Evolutionary conservation across 2,329 filamentous ascomycete species (phyloP).

Genomic region (Knoxdaviesia capensis): DNA sequence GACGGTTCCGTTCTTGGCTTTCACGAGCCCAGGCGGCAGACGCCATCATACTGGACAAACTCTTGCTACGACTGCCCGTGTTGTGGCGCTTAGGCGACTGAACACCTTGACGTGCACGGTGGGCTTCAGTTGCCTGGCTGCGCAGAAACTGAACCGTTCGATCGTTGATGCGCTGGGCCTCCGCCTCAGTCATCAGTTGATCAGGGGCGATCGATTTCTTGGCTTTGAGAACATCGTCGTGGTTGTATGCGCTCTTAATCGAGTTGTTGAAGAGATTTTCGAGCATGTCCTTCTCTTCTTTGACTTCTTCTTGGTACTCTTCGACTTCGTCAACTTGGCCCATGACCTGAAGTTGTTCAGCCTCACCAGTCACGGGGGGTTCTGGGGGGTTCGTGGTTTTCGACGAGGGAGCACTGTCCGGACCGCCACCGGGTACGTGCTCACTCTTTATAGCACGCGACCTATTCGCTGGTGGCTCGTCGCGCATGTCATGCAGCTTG

Average conservation of each 20-base stretch:
- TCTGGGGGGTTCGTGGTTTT: neutral
- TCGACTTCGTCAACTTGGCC: slow-evolving; percentile 38
- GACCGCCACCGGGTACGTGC: too few relatives aligned
- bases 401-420: neutral
- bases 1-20: too few relatives aligned
- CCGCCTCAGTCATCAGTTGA: slow-evolving; percentile 55
- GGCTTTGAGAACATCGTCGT: slow-evolving; percentile 75
- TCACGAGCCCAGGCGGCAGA: too few relatives aligned
- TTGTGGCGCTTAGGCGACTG: slow-evolving; percentile 18
- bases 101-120: slow-evolving; percentile 24
- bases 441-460: too few relatives aligned
- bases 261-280: slow-evolving; percentile 75
- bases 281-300: slow-evolving; percentile 58
- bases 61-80: too few relatives aligned
- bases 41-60: too few relatives aligned
- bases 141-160: slow-evolving; percentile 4
- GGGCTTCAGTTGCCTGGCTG: slow-evolving; percentile 41
- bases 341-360: slow-evolving; percentile 1
- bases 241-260: slow-evolving; percentile 80
- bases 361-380: neutral
- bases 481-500: slow-evolving; percentile 7
- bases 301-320: slow-evolving; percentile 28
- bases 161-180: slow-evolving; percentile 16
- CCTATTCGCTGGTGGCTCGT: neutral
- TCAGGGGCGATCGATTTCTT: slow-evolving; percentile 54